Evolutionary conservation across 225 moss, liverwort and hornwort genomes (phyloP).

Genomic region (Pleurozium schreberi): DNA sequence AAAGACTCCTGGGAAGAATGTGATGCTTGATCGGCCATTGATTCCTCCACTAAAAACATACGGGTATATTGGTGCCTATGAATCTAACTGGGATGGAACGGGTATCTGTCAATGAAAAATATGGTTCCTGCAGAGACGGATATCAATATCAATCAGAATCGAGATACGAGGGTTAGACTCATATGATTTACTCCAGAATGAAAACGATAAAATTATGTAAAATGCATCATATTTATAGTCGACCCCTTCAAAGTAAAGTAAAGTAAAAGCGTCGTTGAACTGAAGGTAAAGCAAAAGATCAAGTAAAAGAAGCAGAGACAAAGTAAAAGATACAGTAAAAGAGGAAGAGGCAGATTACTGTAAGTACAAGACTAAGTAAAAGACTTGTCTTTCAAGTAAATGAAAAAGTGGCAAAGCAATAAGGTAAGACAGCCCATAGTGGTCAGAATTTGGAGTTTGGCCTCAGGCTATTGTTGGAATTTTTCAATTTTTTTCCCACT

Average conservation of each 20-base stretch:
- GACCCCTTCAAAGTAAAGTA: neutral
- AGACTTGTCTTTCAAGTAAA: neutral
- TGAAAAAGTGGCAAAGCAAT: neutral
- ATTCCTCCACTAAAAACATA: neutral
- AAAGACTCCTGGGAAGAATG: neutral
- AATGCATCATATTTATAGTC: neutral
- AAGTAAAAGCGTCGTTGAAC: neutral
- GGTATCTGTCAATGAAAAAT: neutral
- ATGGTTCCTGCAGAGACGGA: neutral
- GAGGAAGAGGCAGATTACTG: neutral
- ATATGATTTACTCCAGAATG: neutral
- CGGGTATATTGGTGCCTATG: neutral
- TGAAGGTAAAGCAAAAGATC: neutral
- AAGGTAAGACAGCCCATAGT: no score
- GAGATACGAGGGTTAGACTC: no score
- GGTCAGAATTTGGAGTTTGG: no score
- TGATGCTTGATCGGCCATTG: slow-evolving; percentile 7
- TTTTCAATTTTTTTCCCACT: no score
- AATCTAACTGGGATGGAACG: neutral
- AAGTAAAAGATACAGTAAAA: neutral
- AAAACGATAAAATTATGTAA: neutral
- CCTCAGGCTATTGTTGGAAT: no score
- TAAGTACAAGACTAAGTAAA: no score
- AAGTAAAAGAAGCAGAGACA: neutral
- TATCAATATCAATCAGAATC: neutral